A percentile compares a stretch with the other conserved stretches of the same genome.
phyloP scores from a whole-genome alignment of 169 alveolate genomes.

The Eimeria acervulina region DNA sequence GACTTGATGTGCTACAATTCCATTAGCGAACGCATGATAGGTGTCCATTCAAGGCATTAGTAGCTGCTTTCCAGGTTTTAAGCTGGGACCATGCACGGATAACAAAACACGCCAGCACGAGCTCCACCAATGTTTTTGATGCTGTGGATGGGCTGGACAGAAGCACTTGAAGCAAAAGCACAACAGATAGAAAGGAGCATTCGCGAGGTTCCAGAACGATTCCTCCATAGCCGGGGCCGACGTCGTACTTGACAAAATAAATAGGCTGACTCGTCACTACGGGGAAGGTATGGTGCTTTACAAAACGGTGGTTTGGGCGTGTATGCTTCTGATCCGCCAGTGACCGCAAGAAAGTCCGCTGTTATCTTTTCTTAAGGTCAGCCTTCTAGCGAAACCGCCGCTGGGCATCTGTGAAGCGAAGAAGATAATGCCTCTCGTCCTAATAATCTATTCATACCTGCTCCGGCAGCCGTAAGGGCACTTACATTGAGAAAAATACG shows the following conservation, averaged over 20 bases:
- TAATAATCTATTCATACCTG: neutral
- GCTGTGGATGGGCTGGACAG: too few species aligned
- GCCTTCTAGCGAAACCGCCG: neutral
- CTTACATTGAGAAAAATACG: neutral
- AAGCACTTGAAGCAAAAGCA: neutral
- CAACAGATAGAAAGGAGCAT: neutral
- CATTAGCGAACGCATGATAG: neutral
- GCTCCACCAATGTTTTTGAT: too few species aligned
- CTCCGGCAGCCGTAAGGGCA: too few species aligned
- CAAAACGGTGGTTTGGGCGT: neutral
- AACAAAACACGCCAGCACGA: too few species aligned
- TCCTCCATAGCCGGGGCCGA: neutral
- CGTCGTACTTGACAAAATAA: neutral
- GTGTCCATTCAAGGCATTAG: neutral
- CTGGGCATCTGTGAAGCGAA: too few species aligned
- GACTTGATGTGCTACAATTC: neutral
- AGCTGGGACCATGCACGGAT: neutral
- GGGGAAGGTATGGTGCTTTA: neutral
- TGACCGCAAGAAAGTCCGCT: too few species aligned
- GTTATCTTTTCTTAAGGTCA: neutral
- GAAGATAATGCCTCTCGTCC: neutral
- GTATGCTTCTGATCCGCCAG: neutral
- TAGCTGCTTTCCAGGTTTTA: too few species aligned
- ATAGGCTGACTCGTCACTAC: neutral
- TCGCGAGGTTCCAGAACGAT: neutral